Percentiles rank a stretch among this genome's conserved stretches.
Conservation (phyloP, 208 protist species). For the Naegleria gruberi region DNA sequence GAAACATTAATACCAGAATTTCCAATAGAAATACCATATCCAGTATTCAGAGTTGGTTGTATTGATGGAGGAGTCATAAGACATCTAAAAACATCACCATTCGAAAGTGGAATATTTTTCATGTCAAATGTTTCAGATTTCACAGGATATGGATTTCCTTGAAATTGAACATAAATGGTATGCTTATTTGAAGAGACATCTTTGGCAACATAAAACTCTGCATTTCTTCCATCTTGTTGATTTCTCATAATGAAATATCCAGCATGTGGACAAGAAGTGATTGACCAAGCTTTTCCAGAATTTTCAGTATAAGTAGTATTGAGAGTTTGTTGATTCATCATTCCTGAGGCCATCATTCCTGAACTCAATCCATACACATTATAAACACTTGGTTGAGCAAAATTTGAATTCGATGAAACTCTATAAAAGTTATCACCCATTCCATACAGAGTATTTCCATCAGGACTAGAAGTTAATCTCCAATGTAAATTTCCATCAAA, state of each 20-base stretch:
- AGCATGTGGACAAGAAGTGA: background rate
- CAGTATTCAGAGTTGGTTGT: slow-evolving; percentile 20
- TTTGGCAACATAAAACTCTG: background rate
- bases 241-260: background rate
- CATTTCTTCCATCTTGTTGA: background rate
- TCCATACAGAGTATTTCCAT: background rate
- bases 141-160: background rate
- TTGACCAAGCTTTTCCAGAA: background rate
- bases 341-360: no score
- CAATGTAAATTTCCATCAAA: background rate
- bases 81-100: slow-evolving; percentile 14
- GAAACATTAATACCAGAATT: no score
- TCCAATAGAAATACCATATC: background rate
- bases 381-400: no score
- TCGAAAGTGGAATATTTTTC: background rate
- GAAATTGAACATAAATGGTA: background rate
- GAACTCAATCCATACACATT: no score
- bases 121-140: background rate
- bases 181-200: background rate
- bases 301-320: background rate
- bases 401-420: no score
- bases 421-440: background rate
- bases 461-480: background rate
- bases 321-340: no score
- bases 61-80: slow-evolving; percentile 54